Evolutionary conservation across 352 stramenopile genomes (phyloP), one percentile per base, ranked within the genome.

Genomic region (Globisporangium perplexum): DNA sequence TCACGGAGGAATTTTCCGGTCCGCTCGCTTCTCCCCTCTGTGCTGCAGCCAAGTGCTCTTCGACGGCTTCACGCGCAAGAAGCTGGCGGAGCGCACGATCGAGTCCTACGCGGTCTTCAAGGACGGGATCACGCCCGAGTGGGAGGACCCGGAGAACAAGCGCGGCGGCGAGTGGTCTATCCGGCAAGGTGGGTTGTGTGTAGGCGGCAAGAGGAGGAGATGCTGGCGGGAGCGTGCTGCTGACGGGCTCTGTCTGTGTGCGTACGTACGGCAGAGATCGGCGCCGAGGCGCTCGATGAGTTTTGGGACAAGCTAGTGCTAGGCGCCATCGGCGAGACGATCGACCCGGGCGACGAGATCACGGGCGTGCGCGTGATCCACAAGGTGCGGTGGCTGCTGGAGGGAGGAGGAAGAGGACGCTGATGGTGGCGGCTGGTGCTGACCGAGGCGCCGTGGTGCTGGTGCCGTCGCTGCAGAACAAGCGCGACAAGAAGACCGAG

Each of bases 41-140:
- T 30, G 26, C 26, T 30, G 7, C 24, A 90, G 80, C 48, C 74
- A 91, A 51, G 80, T 88, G 57, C 66, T 93, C 23, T 89, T 89
- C 54, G 83, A 93, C 53, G 83, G 83, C 35, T 88, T 88, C 53
- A 84, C 71, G 41, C 77, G 80, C 46, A 98, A 97, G 72, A 92
- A 95, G 65, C 88, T 98, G 43, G 72, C 78, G n/a, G 79, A 94
- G 55, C 90, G 92, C 48, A 87, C 86, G 31, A 83, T 98, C 53
- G 92, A 98, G 68, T 95, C 95, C 54, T 98, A 98, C 56, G 90
- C 83, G 20, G 73, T 97, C 31, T 97, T 97, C 70, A 95, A 93
- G 56, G 83, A 93, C 18, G 88, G 88, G 42, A 95, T 97, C 59
- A 66, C 74, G 26, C 89, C 89, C 23, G 77, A 96, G 62, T 97